Evolutionary conservation across 2,329 filamentous ascomycete genomes (phyloP), one percentile per base, ranked within the genome.

Genomic region (Sclerotiophoma versabilis): DNA sequence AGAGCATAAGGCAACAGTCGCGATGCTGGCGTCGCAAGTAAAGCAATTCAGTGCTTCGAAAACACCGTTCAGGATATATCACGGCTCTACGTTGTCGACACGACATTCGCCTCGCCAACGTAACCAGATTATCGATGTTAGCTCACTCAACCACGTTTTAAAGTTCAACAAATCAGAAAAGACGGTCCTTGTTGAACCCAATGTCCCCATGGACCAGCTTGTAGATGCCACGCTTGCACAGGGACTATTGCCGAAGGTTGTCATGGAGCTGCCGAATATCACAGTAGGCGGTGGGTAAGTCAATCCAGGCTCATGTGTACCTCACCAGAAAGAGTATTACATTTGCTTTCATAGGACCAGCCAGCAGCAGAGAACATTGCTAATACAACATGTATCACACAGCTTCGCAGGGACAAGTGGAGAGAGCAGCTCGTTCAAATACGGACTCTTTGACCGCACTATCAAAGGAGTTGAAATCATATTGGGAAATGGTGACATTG

Each of bases 241-340:
- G 42, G 82, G 82, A 0, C 75, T 90, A 0, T 72, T 90, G 1
- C 87, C 83, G 1, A 83, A 82, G 0, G 86, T 90, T 0, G 86
- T 90, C 4, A 89, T 89, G 84, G 87, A 90, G 63, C 87, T 90
- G 43, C 87, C 87, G 0, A 86, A 86, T 0, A 90, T 90, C 58
- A 90, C 87, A 0, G 83, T 83, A 0, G 87, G 87, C 12, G 87
- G 87, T 2, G 86, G 85, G 0, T 68, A 54, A 60, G 65, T 65
- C 20, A 25, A 22, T 12, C 4, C 11, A 1, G 15, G 14, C n/a
- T 20, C 34, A 10, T 19, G 25, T 12, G 8, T 11, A 39, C 22
- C 12, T 36, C 17, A 7, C 22, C 19, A 3, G 23, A 11, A 10
- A 9, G 25, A 12, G n/a, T 12, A 33, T 19, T n/a, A n/a, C n/a